Base-by-base conservation (phyloP, 2,329 filamentous ascomycete genomes). In the Cladophialophora bantiana region DNA sequence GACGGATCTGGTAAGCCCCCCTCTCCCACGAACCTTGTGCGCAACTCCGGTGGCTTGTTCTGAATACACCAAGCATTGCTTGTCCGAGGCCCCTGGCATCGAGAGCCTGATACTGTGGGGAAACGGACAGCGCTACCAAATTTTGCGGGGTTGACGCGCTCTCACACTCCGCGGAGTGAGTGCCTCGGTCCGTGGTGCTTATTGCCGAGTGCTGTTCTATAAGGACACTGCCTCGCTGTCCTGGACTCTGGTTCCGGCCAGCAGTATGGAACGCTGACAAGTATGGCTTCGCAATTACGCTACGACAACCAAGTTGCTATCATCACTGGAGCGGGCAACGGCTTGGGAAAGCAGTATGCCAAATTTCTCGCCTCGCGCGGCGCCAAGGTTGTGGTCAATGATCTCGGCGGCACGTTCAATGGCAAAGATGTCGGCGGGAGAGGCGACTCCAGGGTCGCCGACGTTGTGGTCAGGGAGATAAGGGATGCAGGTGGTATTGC, bases 301-400 rank as follows among this genome's bases (percentile, higher is more conserved):
- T 97, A 90, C 78, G 93, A 96, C 81, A 90, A 89, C 81, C 92
- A 95, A 84, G 92, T 92, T 72, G 91, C 93, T 74, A 91, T 96
- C 72, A 89, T 96, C 72, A 96, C 92, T 55, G 92, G 92, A 74
- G 92, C 92, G 67, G 92, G 92, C 71, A 91, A 90, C 78, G 92
- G 92, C 69, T 81, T 95, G 65, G 92, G 92, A 72, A 91, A 89
- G 80, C 89, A 89, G 76, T 95, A 96, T 81, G 90, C 90, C 74
- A 83, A 89, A 66, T 98, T 97, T 84, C 97, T 96, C 77, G 94
- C 87, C 66, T 93, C 91, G 64, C 88, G 94, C 76, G 95, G 95
- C 75, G 95, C 93, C 73, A 96, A 90, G 79, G 91, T 96, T 73
- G 94, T 99, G 57, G 95, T 99, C 75, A 99, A 99, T 80, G 95